These are phyloP conservation scores for Chlamydomonas urium DNA, from an alignment of 139 green algal genomes.

Conservation along the genomic window DNA sequence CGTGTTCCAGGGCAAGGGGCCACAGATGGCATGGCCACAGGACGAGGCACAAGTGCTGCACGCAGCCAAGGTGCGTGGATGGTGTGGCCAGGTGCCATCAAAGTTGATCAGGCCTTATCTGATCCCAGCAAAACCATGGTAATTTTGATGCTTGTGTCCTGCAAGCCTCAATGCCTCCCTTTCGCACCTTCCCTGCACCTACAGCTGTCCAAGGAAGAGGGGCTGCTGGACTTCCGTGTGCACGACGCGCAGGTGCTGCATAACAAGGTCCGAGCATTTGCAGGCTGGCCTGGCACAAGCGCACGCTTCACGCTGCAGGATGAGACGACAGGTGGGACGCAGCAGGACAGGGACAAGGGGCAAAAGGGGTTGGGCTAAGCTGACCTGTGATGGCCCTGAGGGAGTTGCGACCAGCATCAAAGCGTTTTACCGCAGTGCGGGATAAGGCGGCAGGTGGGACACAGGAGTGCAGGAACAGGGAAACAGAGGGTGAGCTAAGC, in stretches of 20 bases:
- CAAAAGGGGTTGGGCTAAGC: background rate
- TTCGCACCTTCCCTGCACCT: background rate
- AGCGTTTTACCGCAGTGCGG: background rate
- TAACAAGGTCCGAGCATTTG: conserved; percentile 82
- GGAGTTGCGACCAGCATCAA: background rate
- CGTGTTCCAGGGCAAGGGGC: conserved; percentile 60
- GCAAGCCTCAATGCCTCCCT: background rate
- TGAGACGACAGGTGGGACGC: conserved; percentile 17
- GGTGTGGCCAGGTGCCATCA: no score
- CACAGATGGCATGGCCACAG: conserved; percentile 43
- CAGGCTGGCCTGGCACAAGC: conserved; percentile 72
- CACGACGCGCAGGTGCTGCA: conserved; percentile 59
- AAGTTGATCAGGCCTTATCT: no score
- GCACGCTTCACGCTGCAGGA: conserved; percentile 42
- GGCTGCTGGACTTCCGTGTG: conserved; percentile 57
- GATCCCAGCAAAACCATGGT: no score
- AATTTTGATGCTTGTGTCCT: no score
- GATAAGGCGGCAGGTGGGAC: no score
- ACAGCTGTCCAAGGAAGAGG: conserved; percentile 69
- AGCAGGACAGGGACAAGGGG: background rate
- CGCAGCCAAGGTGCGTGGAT: conserved; percentile 71
- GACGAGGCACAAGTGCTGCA: conserved; percentile 61
- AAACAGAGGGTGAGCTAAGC: no score
- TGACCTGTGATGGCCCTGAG: background rate
- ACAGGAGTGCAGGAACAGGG: no score